Evolutionary conservation across 306 rosid genomes (phyloP), one percentile per base, ranked within the genome.

Genomic region (Rubus parviflorus): DNA sequence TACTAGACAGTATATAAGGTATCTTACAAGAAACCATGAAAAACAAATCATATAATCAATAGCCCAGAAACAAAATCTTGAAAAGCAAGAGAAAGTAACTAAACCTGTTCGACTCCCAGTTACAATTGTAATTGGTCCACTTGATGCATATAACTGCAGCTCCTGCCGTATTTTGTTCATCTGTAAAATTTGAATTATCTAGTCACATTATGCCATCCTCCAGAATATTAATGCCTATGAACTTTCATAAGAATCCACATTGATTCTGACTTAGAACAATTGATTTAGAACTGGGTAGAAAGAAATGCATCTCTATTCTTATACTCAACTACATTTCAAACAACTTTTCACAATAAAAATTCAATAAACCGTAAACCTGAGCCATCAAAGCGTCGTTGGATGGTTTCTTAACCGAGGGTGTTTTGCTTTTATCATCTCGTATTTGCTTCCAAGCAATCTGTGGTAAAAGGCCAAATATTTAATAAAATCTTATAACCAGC

Each of bases 141-240:
- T 89, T 76, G 89, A 81, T 54, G 87, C 82, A 71, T 91, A 77
- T 57, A 80, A 56, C 68, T 87, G 86, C 71, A 96, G 80, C 83
- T 91, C 93, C 76, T 88, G 78, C 74, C 89, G 89, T 65, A 96
- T 86, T 86, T 73, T 89, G 86, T 86, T 74, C 81, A 96, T 97
- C 99, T 96, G 93, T 43, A 83, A 67, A 72, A 19, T 58, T 38
- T 72, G 48, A 52, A 64, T 13, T 19, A 45, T 3, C 19, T 41
- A 65, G 17, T 70, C 70, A 68, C 47, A 57, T 6, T 53, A 46
- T 16, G 6, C 51, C 51, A 62, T 41, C 54, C 13, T 5, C 57
- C 7, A 15, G 38, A 40, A 62, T 22, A 9, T 63, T 19, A 68
- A 41, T 19, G 13, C n/a, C 51, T 41, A 45, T 46, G 5, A 25